Evolutionary conservation across 1,139 yeast species (phyloP), one percentile per base, ranked within the genome.

Genomic region (Meyerozyma guilliermondii): DNA sequence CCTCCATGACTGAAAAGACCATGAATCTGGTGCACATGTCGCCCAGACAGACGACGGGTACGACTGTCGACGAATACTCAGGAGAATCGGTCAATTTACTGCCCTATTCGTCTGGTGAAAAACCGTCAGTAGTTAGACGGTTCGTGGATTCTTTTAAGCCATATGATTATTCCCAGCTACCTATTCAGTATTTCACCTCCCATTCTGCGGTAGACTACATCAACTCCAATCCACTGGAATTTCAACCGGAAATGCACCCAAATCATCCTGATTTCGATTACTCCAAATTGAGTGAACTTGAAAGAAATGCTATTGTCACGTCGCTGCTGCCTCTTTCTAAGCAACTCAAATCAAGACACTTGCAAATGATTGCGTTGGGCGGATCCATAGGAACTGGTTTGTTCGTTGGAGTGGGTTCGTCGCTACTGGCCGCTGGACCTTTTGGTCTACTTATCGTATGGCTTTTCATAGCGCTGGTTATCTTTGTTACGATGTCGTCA

Each of bases 251-350:
- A 16, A 39, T 41, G 24, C 51, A 45, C 31, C 51, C 53, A 26
- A 47, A 42, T 27, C 62, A 62, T 41, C 67, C 66, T 3, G 60
- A 59, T 38, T 63, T 63, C 43, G 68, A 63, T 45, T 63, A 60
- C 41, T 49, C 60, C 11, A 49, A 55, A 38, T 53, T 63, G 29
- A 50, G 63, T 1, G 63, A 61, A 28, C 48, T 63, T 31, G 68
- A 63, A 50, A 50, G 65, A 51, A 78, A 84, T 40, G 86, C 87
- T 41, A 62, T 79, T 28, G 66, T 74, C 48, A 79, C 89, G 26
- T 85, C 91, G 17, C 75, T 76, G 54, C 71, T 91, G 22, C 95
- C 95, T 2, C 74, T 87, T 48, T 68, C 80, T 40, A 72, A 87
- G 57, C 71, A 77, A 36, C 71, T 86, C 44, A 81, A 81, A 51